Base-by-base conservation (phyloP, 305 asterid species). In the Solanum chacoense region DNA sequence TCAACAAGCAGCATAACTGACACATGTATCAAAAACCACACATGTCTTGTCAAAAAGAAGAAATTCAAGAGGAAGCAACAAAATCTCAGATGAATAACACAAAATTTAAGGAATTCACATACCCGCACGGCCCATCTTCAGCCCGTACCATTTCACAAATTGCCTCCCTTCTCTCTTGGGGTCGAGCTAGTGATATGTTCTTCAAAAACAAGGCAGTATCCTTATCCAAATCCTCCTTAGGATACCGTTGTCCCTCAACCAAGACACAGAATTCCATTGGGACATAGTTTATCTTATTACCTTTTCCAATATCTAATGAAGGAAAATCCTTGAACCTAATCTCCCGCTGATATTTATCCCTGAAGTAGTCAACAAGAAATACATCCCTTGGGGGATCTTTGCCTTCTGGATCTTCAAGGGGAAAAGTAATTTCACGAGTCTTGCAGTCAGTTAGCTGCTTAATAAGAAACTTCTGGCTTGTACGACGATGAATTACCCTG, bases 121-220 rank as follows among this genome's bases (percentile, higher is more conserved):
- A 93, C 97, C 98, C 96, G 83, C 91, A 89, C 88, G 98, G 97
- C 85, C 98, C 97, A 92, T 95, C 96, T 88, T 86, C 42, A 75
- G 92, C 94, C 87, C 76, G 90, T 91, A 94, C 90, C 94, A 92
- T 94, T 85, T 90, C 94, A 87, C 85, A 86, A 59, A 93, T 94
- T 36, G 90, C 83, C 10, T 83, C 73, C 89, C 80, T 91, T 88
- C 98, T 92, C 22, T 91, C 91, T 7, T 40, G 77, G n/a, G 97
- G 97, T 73, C 74, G 34, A 89, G 93, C 94, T 71, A 94, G 87
- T 28, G 94, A 91, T 87, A 90, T 87, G 29, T 79, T 85, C 81
- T 92, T 90, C 80, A 93, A 63, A 59, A 85, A 69, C 81, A 80
- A 42, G 83, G 88, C 93, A 37, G 84, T 37, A 4, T 65, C 28